Base-by-base conservation (phyloP, 164 flowering plant genomes). In the Stephania japonica region DNA sequence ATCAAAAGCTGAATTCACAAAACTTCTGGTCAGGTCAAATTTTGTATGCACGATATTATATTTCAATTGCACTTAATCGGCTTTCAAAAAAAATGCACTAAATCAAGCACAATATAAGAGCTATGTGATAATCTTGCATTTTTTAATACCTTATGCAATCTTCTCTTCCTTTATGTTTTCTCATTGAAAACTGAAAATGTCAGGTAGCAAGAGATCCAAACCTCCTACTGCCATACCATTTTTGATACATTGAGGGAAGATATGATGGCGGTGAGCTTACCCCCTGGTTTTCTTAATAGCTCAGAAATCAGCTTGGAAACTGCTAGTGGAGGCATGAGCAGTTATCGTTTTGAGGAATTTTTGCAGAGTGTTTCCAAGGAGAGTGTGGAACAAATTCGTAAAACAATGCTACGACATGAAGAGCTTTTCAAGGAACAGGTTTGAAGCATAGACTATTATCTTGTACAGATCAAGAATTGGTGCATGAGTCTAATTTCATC, bases 381-480 rank as follows among this genome's bases (percentile, higher is more conserved):
- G 71, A 49, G 71, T 5, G 75, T 75, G 78, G 73, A 75, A 64
- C 75, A 75, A 44, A 79, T 79, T 41, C 75, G 78, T 42, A 72
- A 70, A 19, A 79, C 75, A 42, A 79, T 72, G 75, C 72, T 79
- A 67, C 73, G 43, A 65, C 78, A 75, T 53, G 81, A 79, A 41
- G 76, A 68, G 5, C 72, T 79, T 38, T 79, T 75, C 61, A 79
- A 65, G 62, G 78, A 79, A 72, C 81, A 75, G 78, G 81, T 79
- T 72, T 64, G 75, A 32, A 41, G 18, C 56, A 56, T 49, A 11
- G 49, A 63, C 21, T 41, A 42, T 47, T 70, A 41, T 41, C 61
- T 53, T 44, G 16, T 9, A 47, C 18, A 56, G 19, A 16, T 56
- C 16, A 16, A 56, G 62, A 56, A 56, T 56, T 16, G 62, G 62